These are phyloP conservation scores for Lichina pygmaea DNA, from an alignment of 495 filamentous ascomycete genomes.

Conservation along the genomic window DNA sequence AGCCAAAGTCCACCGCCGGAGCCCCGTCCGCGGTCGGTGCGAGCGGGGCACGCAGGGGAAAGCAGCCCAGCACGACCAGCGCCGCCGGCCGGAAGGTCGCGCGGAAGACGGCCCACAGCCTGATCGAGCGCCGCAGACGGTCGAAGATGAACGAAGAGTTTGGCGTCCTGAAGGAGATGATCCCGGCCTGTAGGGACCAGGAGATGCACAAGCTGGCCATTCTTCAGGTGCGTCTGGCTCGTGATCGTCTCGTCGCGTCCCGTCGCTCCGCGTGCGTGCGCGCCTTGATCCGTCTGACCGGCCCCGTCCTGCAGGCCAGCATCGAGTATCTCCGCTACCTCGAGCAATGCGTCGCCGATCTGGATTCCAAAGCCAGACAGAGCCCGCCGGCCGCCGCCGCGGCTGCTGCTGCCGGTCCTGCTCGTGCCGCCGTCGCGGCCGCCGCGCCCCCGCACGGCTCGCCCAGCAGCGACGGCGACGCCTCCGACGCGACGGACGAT, in stretches of 20 bases:
- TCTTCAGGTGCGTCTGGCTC: constrained; percentile 38
- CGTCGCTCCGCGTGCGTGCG: neutral
- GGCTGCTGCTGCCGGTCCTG: constrained; percentile 1
- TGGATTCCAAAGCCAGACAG: constrained; percentile 28
- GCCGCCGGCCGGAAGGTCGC: constrained; percentile 77
- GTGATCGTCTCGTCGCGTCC: neutral
- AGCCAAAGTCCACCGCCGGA: constrained; percentile 10
- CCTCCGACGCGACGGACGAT: constrained; percentile 2
- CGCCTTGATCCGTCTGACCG: neutral
- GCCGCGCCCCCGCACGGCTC: no score
- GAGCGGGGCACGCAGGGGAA: constrained; percentile 29
- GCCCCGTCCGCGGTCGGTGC: constrained; percentile 8
- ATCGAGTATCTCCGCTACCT: constrained; percentile 95
- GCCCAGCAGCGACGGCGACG: constrained; percentile 4
- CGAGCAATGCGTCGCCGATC: constrained; percentile 59
- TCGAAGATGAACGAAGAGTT: constrained; percentile 99
- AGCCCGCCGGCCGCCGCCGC: constrained; percentile 1
- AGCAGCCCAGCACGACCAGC: constrained; percentile 37
- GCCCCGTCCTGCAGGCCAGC: constrained; percentile 38
- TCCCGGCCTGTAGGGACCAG: constrained; percentile 69
- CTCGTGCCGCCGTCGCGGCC: neutral
- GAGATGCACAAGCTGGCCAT: constrained; percentile 99
- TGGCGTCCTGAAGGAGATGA: constrained; percentile 76
- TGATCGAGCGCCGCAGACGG: constrained; percentile 73
- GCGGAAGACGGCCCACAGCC: constrained; percentile 81